These are phyloP conservation scores for Peronospora destructor DNA, from an alignment of 352 stramenopile species.

Conservation along the genomic window DNA sequence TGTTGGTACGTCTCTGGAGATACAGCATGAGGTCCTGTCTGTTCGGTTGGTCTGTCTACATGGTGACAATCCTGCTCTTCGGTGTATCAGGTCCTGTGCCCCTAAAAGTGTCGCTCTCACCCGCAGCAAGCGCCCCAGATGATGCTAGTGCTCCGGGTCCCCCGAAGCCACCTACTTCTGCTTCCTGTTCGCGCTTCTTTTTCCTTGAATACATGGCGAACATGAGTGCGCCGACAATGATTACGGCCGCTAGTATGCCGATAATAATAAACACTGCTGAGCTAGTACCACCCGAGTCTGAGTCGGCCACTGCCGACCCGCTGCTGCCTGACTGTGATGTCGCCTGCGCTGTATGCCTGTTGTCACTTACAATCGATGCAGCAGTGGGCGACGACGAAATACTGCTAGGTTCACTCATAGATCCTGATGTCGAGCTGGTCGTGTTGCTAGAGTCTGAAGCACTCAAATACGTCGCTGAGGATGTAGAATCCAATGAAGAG, in stretches of 20 bases:
- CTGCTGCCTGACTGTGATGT: conserved; percentile 14
- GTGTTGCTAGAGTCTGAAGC: conserved; percentile 11
- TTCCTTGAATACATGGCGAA: conserved; percentile 73
- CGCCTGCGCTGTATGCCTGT: conserved; percentile 13
- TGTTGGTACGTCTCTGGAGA: conserved; percentile 19
- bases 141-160: conserved; percentile 33
- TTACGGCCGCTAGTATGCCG: conserved; percentile 46
- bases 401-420: conserved; percentile 7
- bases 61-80: conserved; percentile 72
- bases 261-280: conserved; percentile 65
- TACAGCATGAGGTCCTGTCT: conserved; percentile 10
- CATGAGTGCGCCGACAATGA: conserved; percentile 57
- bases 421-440: conserved; percentile 9
- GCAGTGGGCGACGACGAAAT: conserved; percentile 12
- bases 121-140: conserved; percentile 22
- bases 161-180: conserved; percentile 40
- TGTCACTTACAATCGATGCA: conserved; percentile 5
- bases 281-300: conserved; percentile 33
- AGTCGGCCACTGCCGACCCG: conserved; percentile 19
- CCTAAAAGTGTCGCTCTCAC: conserved; percentile 18
- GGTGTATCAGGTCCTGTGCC: conserved; percentile 45
- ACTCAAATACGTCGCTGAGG: conserved; percentile 3
- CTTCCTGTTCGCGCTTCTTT: conserved; percentile 59
- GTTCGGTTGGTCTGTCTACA: conserved; percentile 39
- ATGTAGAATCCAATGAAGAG: neutral